Evolutionary conservation across 108 stramenopile genomes (phyloP).

Genomic region (Skeletonema costatum): DNA sequence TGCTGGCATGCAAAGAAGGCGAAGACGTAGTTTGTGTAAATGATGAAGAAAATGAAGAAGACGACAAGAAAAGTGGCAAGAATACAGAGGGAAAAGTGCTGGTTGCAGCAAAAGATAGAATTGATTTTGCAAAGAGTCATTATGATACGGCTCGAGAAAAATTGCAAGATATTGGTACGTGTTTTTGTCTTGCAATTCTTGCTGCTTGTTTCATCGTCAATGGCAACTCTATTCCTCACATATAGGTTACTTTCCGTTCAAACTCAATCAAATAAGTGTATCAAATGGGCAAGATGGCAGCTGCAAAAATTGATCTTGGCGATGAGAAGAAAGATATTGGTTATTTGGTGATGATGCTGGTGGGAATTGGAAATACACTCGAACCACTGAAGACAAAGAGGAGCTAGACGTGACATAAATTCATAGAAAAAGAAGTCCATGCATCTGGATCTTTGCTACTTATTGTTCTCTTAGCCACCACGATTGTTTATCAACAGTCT

Average conservation of each 20-base stretch:
- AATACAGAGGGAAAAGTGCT: conserved; percentile 21
- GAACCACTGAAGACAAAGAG: conserved; percentile 7
- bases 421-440: neutral
- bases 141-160: conserved; percentile 76
- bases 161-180: conserved; percentile 53
- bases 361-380: conserved; percentile 69
- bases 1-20: conserved; percentile 63
- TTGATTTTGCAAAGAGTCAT: conserved; percentile 72
- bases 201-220: neutral
- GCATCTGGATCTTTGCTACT: neutral
- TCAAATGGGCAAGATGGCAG: conserved; percentile 65
- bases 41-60: conserved; percentile 19
- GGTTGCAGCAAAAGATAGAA: conserved; percentile 61
- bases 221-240: neutral
- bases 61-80: neutral
- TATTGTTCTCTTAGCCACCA: neutral
- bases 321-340: conserved; percentile 81
- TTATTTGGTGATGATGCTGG: conserved; percentile 67
- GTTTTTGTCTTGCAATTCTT: neutral
- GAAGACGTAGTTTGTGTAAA: conserved; percentile 73
- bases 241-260: neutral
- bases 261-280: conserved; percentile 59
- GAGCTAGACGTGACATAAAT: neutral
- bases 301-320: conserved; percentile 46
- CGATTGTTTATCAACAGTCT: too few species aligned